Evolutionary conservation across 345 rosid genomes (phyloP).

Genomic region (Euphorbia tirucalli): DNA sequence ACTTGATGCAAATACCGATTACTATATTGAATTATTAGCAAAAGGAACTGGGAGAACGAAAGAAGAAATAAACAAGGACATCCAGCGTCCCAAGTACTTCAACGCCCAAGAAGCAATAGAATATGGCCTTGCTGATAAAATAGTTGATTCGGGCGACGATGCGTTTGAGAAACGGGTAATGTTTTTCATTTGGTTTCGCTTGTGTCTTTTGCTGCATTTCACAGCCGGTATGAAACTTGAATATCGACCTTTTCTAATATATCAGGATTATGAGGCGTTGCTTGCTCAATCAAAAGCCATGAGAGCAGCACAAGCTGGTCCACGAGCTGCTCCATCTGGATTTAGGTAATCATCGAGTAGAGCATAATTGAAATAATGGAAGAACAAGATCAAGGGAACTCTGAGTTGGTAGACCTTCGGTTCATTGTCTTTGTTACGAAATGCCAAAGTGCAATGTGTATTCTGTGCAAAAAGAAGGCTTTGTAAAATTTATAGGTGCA

Average conservation of each 20-base stretch:
- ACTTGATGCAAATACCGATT: constrained; percentile 64
- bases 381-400: not conserved
- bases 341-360: constrained; percentile 41
- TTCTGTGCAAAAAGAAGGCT: not conserved
- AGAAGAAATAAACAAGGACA: constrained; percentile 72
- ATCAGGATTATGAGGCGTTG: constrained; percentile 65
- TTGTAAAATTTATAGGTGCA: not conserved
- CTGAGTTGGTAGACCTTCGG: not conserved
- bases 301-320: constrained; percentile 57
- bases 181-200: not conserved
- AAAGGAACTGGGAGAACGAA: constrained; percentile 72
- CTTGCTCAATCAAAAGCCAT: constrained; percentile 63
- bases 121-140: constrained; percentile 85
- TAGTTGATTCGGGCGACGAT: constrained; percentile 49
- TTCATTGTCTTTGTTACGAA: not conserved
- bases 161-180: constrained; percentile 66
- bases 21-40: constrained; percentile 65
- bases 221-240: not conserved
- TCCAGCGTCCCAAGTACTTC: constrained; percentile 67
- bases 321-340: constrained; percentile 56
- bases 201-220: constrained; percentile 13
- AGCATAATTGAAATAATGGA: not conserved
- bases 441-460: not conserved
- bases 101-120: constrained; percentile 71
- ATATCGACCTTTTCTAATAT: constrained; percentile 14